phyloP scores from a whole-genome alignment of 805 yeast species.

The Starmerella tilneyi region DNA sequence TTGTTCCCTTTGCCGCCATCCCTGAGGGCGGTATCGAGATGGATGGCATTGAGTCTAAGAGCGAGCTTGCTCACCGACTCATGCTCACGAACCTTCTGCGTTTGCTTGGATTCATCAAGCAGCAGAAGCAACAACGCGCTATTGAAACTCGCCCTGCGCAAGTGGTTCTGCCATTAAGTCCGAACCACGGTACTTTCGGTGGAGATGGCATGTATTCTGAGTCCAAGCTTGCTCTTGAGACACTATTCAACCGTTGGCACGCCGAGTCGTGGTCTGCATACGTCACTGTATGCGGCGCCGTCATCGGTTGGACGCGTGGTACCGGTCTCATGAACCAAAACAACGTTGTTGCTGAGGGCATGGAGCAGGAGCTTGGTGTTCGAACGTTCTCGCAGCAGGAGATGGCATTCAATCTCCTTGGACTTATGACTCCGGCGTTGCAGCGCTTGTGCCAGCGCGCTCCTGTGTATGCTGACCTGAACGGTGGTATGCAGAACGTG shows the following conservation, averaged over 20 bases:
- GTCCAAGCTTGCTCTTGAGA: constrained; percentile 89
- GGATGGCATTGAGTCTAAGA: constrained; percentile 83
- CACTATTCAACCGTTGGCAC: constrained; percentile 96
- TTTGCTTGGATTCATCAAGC: constrained; percentile 80
- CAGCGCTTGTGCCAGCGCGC: constrained; percentile 79
- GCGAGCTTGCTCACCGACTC: constrained; percentile 96
- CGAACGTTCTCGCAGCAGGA: constrained; percentile 98
- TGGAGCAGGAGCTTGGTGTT: constrained; percentile 79
- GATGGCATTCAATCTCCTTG: constrained; percentile 97
- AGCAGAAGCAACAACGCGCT: constrained; percentile 63
- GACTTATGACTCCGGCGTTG: constrained; percentile 80
- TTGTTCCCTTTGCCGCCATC: constrained; percentile 97
- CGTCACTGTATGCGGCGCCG: constrained; percentile 94
- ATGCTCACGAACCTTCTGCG: constrained; percentile 94
- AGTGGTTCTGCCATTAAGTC: constrained; percentile 90
- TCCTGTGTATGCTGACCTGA: constrained; percentile 96
- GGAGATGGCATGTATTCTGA: constrained; percentile 97
- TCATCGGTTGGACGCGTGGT: constrained; percentile 99
- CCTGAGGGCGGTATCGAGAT: constrained; percentile 97
- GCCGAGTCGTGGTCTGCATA: constrained; percentile 94
- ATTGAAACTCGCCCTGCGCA: constrained; percentile 97
- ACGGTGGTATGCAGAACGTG: constrained; percentile 94
- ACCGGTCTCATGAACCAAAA: constrained; percentile 97
- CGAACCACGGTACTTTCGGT: constrained; percentile 98
- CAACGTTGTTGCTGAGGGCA: constrained; percentile 95